phyloP scores from a whole-genome alignment of 2,329 filamentous ascomycete genomes.

The Beauveria australis region DNA sequence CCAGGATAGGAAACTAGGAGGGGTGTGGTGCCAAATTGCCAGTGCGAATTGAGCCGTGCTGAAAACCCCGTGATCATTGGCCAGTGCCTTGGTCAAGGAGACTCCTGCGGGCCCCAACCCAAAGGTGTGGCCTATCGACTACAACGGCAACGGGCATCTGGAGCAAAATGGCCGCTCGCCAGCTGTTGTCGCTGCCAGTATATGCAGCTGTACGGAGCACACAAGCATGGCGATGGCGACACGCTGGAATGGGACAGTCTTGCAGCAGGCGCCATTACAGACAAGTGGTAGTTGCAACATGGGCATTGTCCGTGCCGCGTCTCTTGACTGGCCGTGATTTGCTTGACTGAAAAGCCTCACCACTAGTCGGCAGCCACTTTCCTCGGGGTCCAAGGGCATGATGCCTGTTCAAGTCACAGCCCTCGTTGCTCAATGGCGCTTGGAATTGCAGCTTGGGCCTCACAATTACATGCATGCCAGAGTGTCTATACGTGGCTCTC shows the following conservation, averaged over 20 bases:
- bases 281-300: background rate
- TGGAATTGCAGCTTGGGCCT: background rate
- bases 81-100: conserved; percentile 7
- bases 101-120: background rate
- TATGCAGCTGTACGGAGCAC: background rate
- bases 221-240: background rate
- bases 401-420: background rate
- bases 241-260: background rate
- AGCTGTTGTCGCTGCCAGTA: background rate
- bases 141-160: background rate
- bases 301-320: background rate
- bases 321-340: background rate
- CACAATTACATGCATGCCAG: background rate
- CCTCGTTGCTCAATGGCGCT: background rate
- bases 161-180: background rate
- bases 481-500: background rate
- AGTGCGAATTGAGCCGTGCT: background rate
- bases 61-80: conserved; percentile 1
- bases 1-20: background rate
- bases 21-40: background rate
- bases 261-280: background rate
- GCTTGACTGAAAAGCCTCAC: background rate
- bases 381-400: background rate
- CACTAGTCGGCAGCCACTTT: background rate
- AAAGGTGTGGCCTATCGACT: background rate